Conservation (phyloP, 495 filamentous ascomycete genomes). For the Xylaria nigripes region DNA sequence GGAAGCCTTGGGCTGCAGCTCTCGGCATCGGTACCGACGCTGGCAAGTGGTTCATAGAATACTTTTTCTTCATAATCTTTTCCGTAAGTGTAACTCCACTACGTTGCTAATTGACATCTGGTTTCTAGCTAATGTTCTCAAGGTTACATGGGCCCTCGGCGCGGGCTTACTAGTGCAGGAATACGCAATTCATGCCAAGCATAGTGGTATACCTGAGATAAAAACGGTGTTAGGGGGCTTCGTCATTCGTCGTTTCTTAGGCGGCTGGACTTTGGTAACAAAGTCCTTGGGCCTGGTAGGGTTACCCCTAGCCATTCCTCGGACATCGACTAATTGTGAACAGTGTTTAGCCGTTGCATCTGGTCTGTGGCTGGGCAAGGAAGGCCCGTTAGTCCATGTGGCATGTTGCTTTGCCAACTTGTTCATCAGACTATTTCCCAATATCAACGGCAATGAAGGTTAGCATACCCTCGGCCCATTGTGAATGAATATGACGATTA, state of each 20-base stretch:
- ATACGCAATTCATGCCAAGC: constrained; percentile 84
- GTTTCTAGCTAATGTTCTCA: constrained; percentile 15
- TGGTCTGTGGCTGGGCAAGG: constrained; percentile 96
- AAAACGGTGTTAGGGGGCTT: constrained; percentile 95
- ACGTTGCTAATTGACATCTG: not conserved
- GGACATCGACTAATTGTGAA: constrained; percentile 18
- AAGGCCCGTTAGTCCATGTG: constrained; percentile 94
- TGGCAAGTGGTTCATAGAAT: constrained; percentile 73
- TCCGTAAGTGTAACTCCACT: constrained; percentile 48
- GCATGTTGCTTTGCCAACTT: constrained; percentile 96
- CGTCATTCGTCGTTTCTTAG: constrained; percentile 85
- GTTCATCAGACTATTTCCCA: constrained; percentile 83
- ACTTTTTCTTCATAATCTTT: constrained; percentile 73
- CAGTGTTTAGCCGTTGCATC: constrained; percentile 91
- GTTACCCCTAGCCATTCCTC: not conserved
- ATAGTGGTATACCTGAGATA: constrained; percentile 96
- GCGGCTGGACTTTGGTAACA: constrained; percentile 83
- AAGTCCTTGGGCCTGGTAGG: constrained; percentile 86
- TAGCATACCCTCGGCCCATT: constrained; percentile 9
- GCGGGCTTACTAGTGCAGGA: constrained; percentile 73
- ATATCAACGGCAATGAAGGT: constrained; percentile 86
- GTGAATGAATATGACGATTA: constrained; percentile 1
- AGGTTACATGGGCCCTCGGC: constrained; percentile 72
- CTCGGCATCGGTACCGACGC: constrained; percentile 54
- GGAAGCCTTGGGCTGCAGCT: constrained; percentile 76